Percentiles rank a stretch among this genome's conserved stretches.
Conservation (phyloP, 192 early-diverging fungal genomes). For the Dissophora globulifera region DNA sequence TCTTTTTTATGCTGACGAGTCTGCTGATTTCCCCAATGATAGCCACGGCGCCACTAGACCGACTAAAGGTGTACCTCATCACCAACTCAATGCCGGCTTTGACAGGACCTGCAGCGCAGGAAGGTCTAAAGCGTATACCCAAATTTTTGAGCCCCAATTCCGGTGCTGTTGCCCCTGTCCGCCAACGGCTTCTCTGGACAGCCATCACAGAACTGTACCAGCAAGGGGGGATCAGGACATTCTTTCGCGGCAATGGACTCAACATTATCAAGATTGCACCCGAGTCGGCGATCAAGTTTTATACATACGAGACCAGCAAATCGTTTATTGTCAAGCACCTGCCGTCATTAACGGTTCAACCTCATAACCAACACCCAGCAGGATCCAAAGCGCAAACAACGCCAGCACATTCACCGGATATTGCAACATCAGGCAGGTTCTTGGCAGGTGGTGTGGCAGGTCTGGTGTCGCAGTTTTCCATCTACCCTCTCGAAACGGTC, state of each 20-base stretch:
- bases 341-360: conserved; percentile 32
- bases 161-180: conserved; percentile 36
- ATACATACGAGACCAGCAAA: conserved; percentile 71
- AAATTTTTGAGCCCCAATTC: conserved; percentile 29
- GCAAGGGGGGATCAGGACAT: conserved; percentile 73
- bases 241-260: conserved; percentile 81
- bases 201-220: conserved; percentile 68
- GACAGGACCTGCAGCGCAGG: conserved; percentile 22
- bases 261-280: conserved; percentile 84
- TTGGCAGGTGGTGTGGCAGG: conserved; percentile 80
- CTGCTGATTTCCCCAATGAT: background rate
- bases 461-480: conserved; percentile 74
- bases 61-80: conserved; percentile 71
- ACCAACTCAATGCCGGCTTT: conserved; percentile 51
- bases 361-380: background rate
- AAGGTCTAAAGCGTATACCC: conserved; percentile 53
- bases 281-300: conserved; percentile 81
- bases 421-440: conserved; percentile 67
- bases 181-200: conserved; percentile 50
- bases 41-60: conserved; percentile 77
- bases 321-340: conserved; percentile 38
- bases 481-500: conserved; percentile 81
- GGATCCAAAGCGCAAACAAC: background rate
- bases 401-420: conserved; percentile 25
- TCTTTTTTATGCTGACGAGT: background rate